Base-by-base conservation (phyloP, 1,284 basidiomycete species). In the Apiotrichum gracile region DNA sequence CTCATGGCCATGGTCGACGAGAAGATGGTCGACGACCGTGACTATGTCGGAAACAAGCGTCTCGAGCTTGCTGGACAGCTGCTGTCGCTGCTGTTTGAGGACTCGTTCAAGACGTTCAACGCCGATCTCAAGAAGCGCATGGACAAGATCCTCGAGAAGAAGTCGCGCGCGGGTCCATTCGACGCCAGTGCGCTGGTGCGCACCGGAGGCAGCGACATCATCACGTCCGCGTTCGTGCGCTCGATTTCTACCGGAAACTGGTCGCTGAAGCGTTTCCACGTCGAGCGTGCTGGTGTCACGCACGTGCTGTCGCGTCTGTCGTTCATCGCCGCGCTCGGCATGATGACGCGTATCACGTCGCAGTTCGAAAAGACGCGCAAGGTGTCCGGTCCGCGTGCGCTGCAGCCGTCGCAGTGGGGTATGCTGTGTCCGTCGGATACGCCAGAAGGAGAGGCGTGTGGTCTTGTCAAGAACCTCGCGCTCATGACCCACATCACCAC, bases 401-500 rank as follows among this genome's bases (percentile, higher is more conserved):
- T 99, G 58, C 96, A 99, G 73, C 93, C 96, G 12, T 91, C 87
- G 79, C 96, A 99, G 76, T 99, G 97, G 97, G 97, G 96, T 40
- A 92, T 99, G 82, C 79, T 99, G 22, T 99, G 96, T 76, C 90
- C 96, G 0, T 93, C 90, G 68, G 96, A 99, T 76, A 99, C 97
- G 4, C 96, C 96, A 0, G 96, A 99, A 84, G 97, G 96, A 70
- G 96, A 99, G 76, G 96, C 96, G 7, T 99, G 96, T 71, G 96
- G 96, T 48, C 78, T 99, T 55, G 97, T 99, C 46, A 99, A 99
- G 79, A 99, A 99, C 75, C 78, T 99, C 54, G 97, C 96, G 3
- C 81, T 98, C 39, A 99, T 98, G 93, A 98, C 97, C 4, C 97
- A 99, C 75, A 99, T 99, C 74, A 99, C 96, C 14, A 98, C 97